These are phyloP conservation scores for Umbelopsis ramanniana DNA, from an alignment of 192 early-diverging fungal genomes.

Conservation along the genomic window DNA sequence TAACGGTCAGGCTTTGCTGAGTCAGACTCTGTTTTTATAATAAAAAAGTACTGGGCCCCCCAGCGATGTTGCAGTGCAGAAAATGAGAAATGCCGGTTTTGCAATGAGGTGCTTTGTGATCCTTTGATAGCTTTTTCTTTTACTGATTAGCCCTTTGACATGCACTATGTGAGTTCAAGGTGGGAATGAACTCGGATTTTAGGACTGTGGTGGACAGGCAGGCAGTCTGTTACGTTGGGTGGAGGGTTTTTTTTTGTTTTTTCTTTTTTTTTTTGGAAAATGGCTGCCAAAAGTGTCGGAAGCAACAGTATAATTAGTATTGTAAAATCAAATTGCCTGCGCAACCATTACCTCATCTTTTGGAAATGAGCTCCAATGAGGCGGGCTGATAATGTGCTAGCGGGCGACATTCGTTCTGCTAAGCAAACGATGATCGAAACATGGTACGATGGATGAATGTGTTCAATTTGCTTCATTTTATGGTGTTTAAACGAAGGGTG, in stretches of 20 bases:
- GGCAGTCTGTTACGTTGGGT: background rate
- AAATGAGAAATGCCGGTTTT: too few species aligned
- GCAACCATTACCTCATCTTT: conserved; percentile 18
- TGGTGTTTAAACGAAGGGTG: too few species aligned
- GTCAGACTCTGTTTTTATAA: conserved; percentile 16
- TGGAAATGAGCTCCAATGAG: too few species aligned
- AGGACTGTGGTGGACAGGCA: too few species aligned
- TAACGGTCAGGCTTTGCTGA: conserved; percentile 15
- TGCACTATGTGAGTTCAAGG: background rate
- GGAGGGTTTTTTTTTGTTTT: background rate
- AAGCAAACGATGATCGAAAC: too few species aligned
- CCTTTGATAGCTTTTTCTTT: background rate
- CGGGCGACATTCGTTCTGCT: too few species aligned
- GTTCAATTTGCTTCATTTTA: too few species aligned
- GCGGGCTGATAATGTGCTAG: background rate
- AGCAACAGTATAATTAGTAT: background rate
- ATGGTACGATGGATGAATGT: too few species aligned
- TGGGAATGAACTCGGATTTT: too few species aligned
- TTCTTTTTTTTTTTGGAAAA: conserved; percentile 2
- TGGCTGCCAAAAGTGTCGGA: conserved; percentile 7
- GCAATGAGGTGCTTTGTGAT: too few species aligned
- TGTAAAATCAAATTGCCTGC: conserved; percentile 18
- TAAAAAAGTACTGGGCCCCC: conserved; percentile 5
- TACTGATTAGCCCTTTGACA: conserved; percentile 3
- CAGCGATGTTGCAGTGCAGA: too few species aligned